Conservation (phyloP, 805 yeast species). For the Kodamaea neixiangensis region DNA sequence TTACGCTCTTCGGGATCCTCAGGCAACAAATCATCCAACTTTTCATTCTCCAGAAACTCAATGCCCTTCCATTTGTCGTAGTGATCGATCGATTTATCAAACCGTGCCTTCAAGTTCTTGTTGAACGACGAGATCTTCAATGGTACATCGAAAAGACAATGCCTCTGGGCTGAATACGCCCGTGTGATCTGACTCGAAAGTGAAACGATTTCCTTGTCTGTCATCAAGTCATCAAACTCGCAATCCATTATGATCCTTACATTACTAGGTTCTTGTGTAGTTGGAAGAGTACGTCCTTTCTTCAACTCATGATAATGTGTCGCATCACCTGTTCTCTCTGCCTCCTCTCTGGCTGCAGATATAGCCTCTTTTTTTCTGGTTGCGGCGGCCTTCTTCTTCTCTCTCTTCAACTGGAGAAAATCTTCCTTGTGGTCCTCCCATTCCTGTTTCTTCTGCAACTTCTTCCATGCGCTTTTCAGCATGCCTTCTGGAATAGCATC, state of each 20-base stretch:
- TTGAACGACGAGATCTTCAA: slow-evolving; percentile 66
- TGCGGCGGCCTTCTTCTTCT: slow-evolving; percentile 49
- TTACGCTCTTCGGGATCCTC: slow-evolving; percentile 28
- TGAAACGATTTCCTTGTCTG: slow-evolving; percentile 66
- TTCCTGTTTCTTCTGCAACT: slow-evolving; percentile 54
- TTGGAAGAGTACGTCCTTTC: slow-evolving; percentile 36
- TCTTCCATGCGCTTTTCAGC: slow-evolving; percentile 85
- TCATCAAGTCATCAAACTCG: slow-evolving; percentile 88
- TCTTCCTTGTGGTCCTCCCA: slow-evolving; percentile 70
- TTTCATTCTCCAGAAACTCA: slow-evolving; percentile 43
- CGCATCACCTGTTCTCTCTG: slow-evolving; percentile 27
- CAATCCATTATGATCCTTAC: slow-evolving; percentile 78
- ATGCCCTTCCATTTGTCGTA: slow-evolving; percentile 71
- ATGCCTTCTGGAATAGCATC: slow-evolving; percentile 75
- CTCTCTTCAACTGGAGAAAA: slow-evolving; percentile 52
- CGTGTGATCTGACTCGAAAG: slow-evolving; percentile 79
- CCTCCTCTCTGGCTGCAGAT: slow-evolving; percentile 15
- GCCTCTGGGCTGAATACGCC: slow-evolving; percentile 75
- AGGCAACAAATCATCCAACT: slow-evolving; percentile 31
- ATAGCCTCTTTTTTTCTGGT: slow-evolving; percentile 26
- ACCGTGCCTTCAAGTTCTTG: slow-evolving; percentile 64
- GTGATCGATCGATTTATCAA: slow-evolving; percentile 60
- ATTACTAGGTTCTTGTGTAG: slow-evolving; percentile 50
- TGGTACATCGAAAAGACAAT: slow-evolving; percentile 56
- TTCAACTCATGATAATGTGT: slow-evolving; percentile 26